Base-by-base conservation (phyloP, 345 rosid species). In the Camelina hispida region DNA sequence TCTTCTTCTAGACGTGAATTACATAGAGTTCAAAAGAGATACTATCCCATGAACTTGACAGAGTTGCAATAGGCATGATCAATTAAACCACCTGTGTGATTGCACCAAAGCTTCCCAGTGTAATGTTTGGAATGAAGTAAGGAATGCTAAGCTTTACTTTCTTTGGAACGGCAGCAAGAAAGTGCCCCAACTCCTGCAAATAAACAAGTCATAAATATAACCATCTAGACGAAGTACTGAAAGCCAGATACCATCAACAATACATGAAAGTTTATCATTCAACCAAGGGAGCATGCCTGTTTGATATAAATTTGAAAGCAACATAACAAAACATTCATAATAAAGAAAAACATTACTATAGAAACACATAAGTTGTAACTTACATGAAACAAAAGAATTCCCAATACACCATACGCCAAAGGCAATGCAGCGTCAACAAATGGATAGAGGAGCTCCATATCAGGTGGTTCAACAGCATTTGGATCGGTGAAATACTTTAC, bases 61-160 rank as follows among this genome's bases (percentile, higher is more conserved):
- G 51, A 76, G 37, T 47, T 50, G 62, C 72, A 63, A 25, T 43
- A 17, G 34, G 30, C 25, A 48, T 43, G 35, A 46, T 46, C 43
- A 78, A 18, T 15, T 65, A 35, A 50, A 60, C 65, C 38, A 88
- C 98, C 93, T 91, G 98, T 68, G 98, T 94, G 79, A 94, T 91
- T 68, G 98, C 97, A 68, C 97, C 96, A 81, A 94, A 94, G 80
- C 98, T 94, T 34, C 98, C 98, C 73, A 94, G 97, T 15, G 98
- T 94, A 28, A 89, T 91, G 83, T 94, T 91, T 43, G 97, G 98
- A 82, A 94, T 88, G 80, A 91, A 88, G 81, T 75, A 94, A 23
- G 98, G 98, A 78, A 94, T 91, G 85, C 97, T 91, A 68, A 94
- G 83, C 63, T 89, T 91, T 63, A 91, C 97, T 85, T 87, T 91